Evolutionary conservation across 305 asterid genomes (phyloP), one percentile per base, ranked within the genome.

Genomic region (Fraxinus floribunda): DNA sequence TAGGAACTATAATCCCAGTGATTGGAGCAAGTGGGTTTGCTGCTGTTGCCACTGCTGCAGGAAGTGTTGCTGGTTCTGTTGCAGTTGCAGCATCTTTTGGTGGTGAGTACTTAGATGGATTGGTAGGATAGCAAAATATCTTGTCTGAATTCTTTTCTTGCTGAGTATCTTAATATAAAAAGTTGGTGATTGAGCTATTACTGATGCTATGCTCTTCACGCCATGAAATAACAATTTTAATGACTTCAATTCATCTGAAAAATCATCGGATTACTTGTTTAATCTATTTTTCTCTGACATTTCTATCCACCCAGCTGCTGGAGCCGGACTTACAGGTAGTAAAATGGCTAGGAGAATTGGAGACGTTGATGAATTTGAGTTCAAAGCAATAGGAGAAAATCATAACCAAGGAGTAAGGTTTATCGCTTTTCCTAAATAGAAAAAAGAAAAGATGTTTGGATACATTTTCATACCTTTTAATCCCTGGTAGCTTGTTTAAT

Each of bases 1-100:
- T 96, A 86, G 99, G 99, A 77, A 85, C 98, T 83, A 86, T 96
- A 64, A 88, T 96, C 84, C 99, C 99, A 76, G 92, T 91, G 76
- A 91, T 96, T 86, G 99, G 98, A 86, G 98, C 98, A 68, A 77
- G 97, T 86, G 98, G 98, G 74, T 93, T 95, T 87, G 97, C 97
- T 87, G 97, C 99, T 74, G 91, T 92, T 89, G 98, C 99, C 74
- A 90, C 86, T 75, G 98, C 99, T 68, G 98, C 99, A 87, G 98
- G 99, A 85, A 91, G 98, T 86, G 98, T 90, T 88, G 98, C 95
- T 1, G 99, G 99, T 78, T 96, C 99, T 73, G 99, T 92, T 84
- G 97, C 98, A 77, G 99, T 96, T 82, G 99, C 97, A 26, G 99
- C 99, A 83, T 96, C 99, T 46, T 93, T 96, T 86, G 99, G 99